Conservation (phyloP, 352 stramenopile species). For the Elongisporangium prolatum region DNA sequence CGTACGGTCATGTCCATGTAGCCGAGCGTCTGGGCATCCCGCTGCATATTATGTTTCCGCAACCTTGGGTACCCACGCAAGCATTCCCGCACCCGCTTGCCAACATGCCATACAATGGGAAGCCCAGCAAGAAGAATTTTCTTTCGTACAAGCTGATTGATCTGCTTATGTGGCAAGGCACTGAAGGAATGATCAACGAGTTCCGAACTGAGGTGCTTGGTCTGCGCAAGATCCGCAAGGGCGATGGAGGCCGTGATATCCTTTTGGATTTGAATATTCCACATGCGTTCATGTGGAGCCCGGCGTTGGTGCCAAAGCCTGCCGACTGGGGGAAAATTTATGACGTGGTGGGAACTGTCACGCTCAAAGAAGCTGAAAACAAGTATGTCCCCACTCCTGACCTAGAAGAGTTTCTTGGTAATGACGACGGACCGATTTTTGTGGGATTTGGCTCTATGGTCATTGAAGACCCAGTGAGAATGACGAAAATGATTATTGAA, state of each 20-base stretch:
- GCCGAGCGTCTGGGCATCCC: slow-evolving; percentile 89
- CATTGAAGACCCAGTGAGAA: slow-evolving; percentile 63
- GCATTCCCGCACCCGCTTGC: slow-evolving; percentile 87
- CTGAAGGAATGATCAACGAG: slow-evolving; percentile 41
- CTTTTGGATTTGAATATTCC: slow-evolving; percentile 43
- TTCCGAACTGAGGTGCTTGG: slow-evolving; percentile 51
- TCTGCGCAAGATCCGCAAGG: slow-evolving; percentile 36
- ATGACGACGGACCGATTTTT: slow-evolving; percentile 77
- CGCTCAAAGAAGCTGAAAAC: slow-evolving; percentile 21
- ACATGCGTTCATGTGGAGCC: slow-evolving; percentile 68
- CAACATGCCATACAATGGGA: slow-evolving; percentile 67
- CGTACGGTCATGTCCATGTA: slow-evolving; percentile 89
- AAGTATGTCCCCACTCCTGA: slow-evolving; percentile 18
- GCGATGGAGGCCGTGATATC: slow-evolving; percentile 27
- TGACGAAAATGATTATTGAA: slow-evolving; percentile 81
- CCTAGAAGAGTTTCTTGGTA: slow-evolving; percentile 24
- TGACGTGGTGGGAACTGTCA: slow-evolving; percentile 42
- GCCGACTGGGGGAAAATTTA: slow-evolving; percentile 51
- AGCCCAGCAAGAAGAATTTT: slow-evolving; percentile 37
- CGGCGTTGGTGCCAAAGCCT: slow-evolving; percentile 44
- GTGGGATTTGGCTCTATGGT: slow-evolving; percentile 93
- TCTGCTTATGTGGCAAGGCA: slow-evolving; percentile 47
- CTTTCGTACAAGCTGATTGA: slow-evolving; percentile 52
- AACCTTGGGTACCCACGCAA: slow-evolving; percentile 83
- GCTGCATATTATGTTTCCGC: slow-evolving; percentile 93